phyloP scores from a whole-genome alignment of 805 yeast species.

The Kuraishia piskuri region DNA sequence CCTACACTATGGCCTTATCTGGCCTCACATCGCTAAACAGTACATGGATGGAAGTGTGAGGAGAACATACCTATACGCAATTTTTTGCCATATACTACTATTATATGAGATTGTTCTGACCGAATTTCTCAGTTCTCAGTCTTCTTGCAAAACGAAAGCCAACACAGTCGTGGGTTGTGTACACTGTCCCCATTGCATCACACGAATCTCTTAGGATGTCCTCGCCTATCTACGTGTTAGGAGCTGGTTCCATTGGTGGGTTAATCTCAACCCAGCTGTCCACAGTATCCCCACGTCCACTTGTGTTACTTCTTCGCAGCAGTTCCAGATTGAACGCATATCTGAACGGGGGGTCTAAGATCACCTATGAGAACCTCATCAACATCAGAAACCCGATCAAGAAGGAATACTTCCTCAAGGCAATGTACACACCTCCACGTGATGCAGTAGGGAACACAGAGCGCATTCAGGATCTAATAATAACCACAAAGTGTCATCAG shows the following conservation, averaged over 20 bases:
- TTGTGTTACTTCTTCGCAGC: slow-evolving; percentile 17
- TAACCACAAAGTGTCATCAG: slow-evolving; percentile 77
- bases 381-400: slow-evolving; percentile 4
- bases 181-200: not conserved
- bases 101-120: no score
- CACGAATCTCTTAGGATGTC: not conserved
- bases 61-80: not conserved
- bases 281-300: slow-evolving; percentile 12
- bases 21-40: not conserved
- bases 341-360: slow-evolving; percentile 15
- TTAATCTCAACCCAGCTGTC: slow-evolving; percentile 18
- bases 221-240: slow-evolving; percentile 15
- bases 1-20: not conserved
- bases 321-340: slow-evolving; percentile 10
- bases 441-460: slow-evolving; percentile 11
- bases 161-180: no score
- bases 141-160: no score
- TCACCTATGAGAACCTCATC: slow-evolving; percentile 10
- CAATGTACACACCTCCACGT: slow-evolving; percentile 6
- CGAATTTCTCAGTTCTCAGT: no score
- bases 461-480: slow-evolving; percentile 31
- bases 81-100: no score
- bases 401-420: not conserved
- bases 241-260: slow-evolving; percentile 28
- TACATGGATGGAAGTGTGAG: not conserved